Percentiles rank a stretch among this genome's conserved stretches.
These are phyloP conservation scores for Russula earlei DNA, from an alignment of 768 basidiomycete species.

Conservation along the genomic window DNA sequence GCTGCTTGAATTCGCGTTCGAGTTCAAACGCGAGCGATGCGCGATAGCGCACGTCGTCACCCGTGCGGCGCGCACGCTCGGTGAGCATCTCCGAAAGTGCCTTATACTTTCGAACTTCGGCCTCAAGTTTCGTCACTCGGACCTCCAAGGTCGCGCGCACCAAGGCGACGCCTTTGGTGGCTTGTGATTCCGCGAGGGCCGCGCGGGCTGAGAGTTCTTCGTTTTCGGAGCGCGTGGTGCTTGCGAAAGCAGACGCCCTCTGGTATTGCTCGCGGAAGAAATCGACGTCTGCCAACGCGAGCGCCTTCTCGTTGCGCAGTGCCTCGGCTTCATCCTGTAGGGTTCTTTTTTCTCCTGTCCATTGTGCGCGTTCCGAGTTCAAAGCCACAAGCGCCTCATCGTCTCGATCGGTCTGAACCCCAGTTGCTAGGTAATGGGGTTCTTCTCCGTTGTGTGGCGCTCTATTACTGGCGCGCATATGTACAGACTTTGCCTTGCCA, in stretches of 20 bases:
- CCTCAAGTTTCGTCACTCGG: constrained; percentile 16
- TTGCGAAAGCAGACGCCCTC: constrained; percentile 13
- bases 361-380: constrained; percentile 6
- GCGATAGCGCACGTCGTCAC: constrained; percentile 15
- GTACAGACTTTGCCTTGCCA: background rate
- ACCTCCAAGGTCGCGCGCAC: constrained; percentile 16
- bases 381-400: background rate
- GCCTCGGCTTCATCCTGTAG: background rate
- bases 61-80: constrained; percentile 19
- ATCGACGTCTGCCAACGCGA: constrained; percentile 11
- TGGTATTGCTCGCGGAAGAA: constrained; percentile 17
- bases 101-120: constrained; percentile 9
- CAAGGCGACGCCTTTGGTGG: constrained; percentile 14
- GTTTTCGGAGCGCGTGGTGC: constrained; percentile 15
- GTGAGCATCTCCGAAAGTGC: constrained; percentile 12
- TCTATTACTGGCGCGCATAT: background rate
- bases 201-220: constrained; percentile 18
- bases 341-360: constrained; percentile 7
- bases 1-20: background rate
- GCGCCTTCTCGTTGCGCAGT: constrained; percentile 4
- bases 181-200: constrained; percentile 18
- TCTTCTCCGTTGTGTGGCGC: background rate
- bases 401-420: constrained; percentile 10
- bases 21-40: constrained; percentile 15
- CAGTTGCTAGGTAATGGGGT: background rate